Conservation (phyloP, 805 yeast species). For the Wickerhamiella australiensis region DNA sequence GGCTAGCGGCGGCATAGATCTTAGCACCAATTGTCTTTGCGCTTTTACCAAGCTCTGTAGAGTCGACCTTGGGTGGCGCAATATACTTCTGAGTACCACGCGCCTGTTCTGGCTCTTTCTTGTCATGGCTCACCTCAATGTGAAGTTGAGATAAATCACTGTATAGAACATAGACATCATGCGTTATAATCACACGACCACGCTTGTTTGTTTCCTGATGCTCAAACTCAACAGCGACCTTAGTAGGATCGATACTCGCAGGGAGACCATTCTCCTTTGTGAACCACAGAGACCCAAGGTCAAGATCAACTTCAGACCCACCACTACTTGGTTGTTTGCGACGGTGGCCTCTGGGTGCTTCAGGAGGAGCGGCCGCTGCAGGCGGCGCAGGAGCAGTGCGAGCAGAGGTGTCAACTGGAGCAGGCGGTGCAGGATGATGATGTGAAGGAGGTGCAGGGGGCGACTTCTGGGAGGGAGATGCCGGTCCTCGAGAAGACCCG, state of each 20-base stretch:
- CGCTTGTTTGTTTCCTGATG: slow-evolving; percentile 44
- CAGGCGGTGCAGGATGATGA: background rate
- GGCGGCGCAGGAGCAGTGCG: slow-evolving; percentile 6
- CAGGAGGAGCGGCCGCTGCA: background rate
- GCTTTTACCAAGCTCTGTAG: slow-evolving; percentile 22
- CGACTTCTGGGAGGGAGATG: slow-evolving; percentile 16
- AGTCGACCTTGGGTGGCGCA: slow-evolving; percentile 7
- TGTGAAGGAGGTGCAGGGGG: slow-evolving; percentile 18
- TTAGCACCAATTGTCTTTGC: slow-evolving; percentile 41
- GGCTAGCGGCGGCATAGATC: slow-evolving; percentile 36
- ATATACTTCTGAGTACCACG: slow-evolving; percentile 1
- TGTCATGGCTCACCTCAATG: slow-evolving; percentile 46
- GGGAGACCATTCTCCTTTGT: slow-evolving; percentile 13
- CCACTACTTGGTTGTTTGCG: background rate
- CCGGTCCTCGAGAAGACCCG: background rate
- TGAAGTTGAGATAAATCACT: slow-evolving; percentile 59
- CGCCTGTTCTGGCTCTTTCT: slow-evolving; percentile 6
- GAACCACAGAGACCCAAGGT: slow-evolving; percentile 13
- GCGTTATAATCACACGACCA: slow-evolving; percentile 37
- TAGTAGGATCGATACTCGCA: slow-evolving; percentile 11
- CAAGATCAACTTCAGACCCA: slow-evolving; percentile 7
- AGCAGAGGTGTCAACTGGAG: background rate
- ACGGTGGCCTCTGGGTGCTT: background rate
- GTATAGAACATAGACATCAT: slow-evolving; percentile 61
- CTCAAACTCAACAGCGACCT: slow-evolving; percentile 51